These are phyloP conservation scores for Xylaria bambusicola DNA, from an alignment of 495 filamentous ascomycete species.

Conservation along the genomic window DNA sequence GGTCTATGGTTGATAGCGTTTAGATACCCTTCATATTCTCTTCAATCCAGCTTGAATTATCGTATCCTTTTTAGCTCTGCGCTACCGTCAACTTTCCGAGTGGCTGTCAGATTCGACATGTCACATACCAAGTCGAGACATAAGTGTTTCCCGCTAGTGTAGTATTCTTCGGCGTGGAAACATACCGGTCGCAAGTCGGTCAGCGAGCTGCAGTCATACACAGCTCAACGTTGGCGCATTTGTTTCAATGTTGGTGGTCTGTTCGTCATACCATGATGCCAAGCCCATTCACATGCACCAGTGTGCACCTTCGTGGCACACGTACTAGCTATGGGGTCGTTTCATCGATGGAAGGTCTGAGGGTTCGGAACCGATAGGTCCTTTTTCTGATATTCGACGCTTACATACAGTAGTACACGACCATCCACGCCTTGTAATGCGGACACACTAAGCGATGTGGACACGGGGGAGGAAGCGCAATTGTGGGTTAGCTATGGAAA, in stretches of 20 bases:
- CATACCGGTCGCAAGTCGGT: background rate
- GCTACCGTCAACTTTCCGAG: background rate
- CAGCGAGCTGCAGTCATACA: background rate
- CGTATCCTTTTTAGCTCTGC: background rate
- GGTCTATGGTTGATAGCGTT: background rate
- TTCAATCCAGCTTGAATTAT: constrained; percentile 2
- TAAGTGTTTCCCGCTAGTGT: background rate
- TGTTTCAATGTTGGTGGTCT: constrained; percentile 1
- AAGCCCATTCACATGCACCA: background rate
- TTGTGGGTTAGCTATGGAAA: background rate
- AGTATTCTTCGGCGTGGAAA: background rate
- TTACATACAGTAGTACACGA: too few species aligned
- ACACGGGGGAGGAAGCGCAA: background rate
- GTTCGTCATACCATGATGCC: background rate
- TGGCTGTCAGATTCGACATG: background rate
- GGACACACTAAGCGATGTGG: background rate
- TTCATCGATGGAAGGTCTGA: background rate
- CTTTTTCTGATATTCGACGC: background rate
- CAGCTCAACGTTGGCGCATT: background rate
- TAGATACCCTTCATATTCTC: constrained; percentile 11
- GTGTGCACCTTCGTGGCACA: background rate
- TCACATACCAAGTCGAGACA: too few species aligned
- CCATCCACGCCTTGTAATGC: too few species aligned
- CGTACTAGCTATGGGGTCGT: background rate
- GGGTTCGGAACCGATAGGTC: background rate